A percentile compares a stretch with the other conserved stretches of the same genome.
phyloP scores from a whole-genome alignment of 345 rosid genomes.

The Lepidium sativum region DNA sequence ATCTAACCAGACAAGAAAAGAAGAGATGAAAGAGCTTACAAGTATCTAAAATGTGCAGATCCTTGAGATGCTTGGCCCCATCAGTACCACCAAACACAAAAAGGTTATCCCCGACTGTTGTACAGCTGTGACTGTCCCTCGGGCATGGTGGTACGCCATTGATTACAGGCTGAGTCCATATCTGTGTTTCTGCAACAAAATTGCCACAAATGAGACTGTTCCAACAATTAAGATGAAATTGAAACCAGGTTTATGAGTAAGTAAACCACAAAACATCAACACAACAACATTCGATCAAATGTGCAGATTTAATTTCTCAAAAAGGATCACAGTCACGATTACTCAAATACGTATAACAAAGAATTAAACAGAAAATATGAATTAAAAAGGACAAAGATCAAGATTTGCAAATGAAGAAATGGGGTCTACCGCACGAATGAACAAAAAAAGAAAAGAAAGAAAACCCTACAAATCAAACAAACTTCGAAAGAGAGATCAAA shows the following conservation, averaged over 20 bases:
- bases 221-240: background rate
- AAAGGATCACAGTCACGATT: background rate
- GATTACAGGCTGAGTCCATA: slow-evolving; percentile 68
- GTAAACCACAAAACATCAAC: background rate
- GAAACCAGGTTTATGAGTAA: background rate
- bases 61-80: slow-evolving; percentile 65
- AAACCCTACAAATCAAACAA: background rate
- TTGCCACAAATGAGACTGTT: background rate
- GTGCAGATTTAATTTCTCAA: background rate
- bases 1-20: background rate
- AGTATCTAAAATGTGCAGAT: slow-evolving; percentile 77
- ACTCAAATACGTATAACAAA: background rate
- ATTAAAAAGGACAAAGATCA: background rate
- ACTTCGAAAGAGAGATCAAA: background rate
- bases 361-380: background rate
- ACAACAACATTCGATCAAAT: background rate
- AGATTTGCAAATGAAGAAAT: too few species aligned
- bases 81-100: slow-evolving; percentile 94
- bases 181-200: slow-evolving; percentile 49
- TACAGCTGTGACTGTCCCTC: slow-evolving; percentile 91
- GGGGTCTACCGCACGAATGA: too few species aligned
- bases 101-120: slow-evolving; percentile 62
- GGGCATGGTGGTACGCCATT: slow-evolving; percentile 68
- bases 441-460: background rate
- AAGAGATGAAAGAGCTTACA: slow-evolving; percentile 40